Evolutionary conservation across 2,329 filamentous ascomycete species (phyloP).

Genomic region (Fusarium buharicum): DNA sequence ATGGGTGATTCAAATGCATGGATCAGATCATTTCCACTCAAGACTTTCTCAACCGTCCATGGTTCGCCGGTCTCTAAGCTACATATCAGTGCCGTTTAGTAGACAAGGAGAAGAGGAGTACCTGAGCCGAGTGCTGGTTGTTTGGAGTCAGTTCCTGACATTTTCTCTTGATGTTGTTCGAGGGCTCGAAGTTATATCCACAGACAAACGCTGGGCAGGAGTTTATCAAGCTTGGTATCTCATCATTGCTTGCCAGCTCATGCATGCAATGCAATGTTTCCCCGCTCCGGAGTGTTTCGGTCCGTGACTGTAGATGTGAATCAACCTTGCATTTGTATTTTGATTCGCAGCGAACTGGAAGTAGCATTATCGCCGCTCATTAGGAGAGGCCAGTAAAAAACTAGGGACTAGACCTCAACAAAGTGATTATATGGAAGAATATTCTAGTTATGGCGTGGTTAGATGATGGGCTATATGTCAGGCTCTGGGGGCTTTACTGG

Average conservation of each 20-base stretch:
- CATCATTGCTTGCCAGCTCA: not conserved
- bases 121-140: not conserved
- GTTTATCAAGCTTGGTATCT: not conserved
- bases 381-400: too few species aligned
- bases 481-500: too few species aligned
- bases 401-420: too few species aligned
- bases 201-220: not conserved
- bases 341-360: not conserved
- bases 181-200: not conserved
- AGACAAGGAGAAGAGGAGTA: not conserved
- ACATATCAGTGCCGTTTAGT: not conserved
- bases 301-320: constrained; percentile 13
- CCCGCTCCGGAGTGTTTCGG: constrained; percentile 24
- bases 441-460: too few species aligned
- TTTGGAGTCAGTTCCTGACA: constrained; percentile 8
- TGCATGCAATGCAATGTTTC: constrained; percentile 3
- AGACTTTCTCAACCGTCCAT: constrained; percentile 70
- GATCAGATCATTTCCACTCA: constrained; percentile 65
- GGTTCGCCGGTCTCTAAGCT: constrained; percentile 11
- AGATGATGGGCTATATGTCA: too few species aligned
- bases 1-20: constrained; percentile 77
- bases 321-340: not conserved
- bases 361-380: too few species aligned
- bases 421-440: too few species aligned
- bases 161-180: not conserved